phyloP scores from a whole-genome alignment of 116 monocot genomes.

The Cymodocea nodosa region DNA sequence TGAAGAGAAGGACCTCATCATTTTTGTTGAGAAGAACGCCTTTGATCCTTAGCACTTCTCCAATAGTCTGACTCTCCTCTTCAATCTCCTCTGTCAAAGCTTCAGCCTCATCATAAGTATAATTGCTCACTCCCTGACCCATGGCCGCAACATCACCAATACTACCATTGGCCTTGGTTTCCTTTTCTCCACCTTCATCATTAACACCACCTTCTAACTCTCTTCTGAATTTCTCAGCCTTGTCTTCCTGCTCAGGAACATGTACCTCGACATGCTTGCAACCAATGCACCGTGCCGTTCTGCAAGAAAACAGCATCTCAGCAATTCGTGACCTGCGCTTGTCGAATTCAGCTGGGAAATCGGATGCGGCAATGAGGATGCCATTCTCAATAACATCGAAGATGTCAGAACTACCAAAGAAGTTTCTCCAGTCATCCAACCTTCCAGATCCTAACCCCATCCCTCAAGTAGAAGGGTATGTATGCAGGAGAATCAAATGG shows the following conservation, averaged over 20 bases:
- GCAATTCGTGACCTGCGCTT: slow-evolving; percentile 43
- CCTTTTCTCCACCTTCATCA: slow-evolving; percentile 23
- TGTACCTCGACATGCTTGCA: slow-evolving; percentile 8
- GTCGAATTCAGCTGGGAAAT: slow-evolving; percentile 40
- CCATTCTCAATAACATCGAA: slow-evolving; percentile 69
- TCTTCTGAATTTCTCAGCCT: slow-evolving; percentile 12
- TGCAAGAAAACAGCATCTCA: slow-evolving; percentile 30
- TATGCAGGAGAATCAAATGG: not conserved
- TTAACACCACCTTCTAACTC: slow-evolving; percentile 7
- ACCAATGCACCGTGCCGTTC: slow-evolving; percentile 9
- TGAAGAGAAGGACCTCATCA: slow-evolving; percentile 29
- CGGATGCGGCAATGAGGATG: slow-evolving; percentile 52
- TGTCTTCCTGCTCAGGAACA: slow-evolving; percentile 14
- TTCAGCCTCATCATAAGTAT: slow-evolving; percentile 52
- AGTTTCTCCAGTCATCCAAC: slow-evolving; percentile 63
- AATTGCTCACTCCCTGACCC: slow-evolving; percentile 23
- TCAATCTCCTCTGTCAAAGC: slow-evolving; percentile 59
- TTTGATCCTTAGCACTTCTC: slow-evolving; percentile 63
- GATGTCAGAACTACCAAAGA: slow-evolving; percentile 45
- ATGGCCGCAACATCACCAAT: slow-evolving; percentile 8
- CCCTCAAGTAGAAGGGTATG: not conserved
- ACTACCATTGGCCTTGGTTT: slow-evolving; percentile 21
- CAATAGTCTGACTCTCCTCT: slow-evolving; percentile 34
- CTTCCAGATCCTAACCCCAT: slow-evolving; percentile 10
- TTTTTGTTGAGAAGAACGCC: slow-evolving; percentile 25